phyloP scores from a whole-genome alignment of 768 basidiomycete species.

The Hydnomerulius pinastri region DNA sequence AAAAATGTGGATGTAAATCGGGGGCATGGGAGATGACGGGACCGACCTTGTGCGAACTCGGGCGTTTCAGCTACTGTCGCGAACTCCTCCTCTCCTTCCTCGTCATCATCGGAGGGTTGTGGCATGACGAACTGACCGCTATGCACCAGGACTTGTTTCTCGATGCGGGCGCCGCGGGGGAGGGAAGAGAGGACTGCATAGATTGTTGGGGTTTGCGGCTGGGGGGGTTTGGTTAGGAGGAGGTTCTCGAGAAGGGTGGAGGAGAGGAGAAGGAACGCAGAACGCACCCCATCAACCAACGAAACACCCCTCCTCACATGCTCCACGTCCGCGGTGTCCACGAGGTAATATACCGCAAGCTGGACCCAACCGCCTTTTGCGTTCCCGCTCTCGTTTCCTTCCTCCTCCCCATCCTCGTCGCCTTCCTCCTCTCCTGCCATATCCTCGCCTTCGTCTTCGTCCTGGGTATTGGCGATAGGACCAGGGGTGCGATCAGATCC shows the following conservation, averaged over 20 bases:
- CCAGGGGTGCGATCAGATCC: conserved; percentile 39
- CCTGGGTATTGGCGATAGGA: no score
- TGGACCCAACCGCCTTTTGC: conserved; percentile 53
- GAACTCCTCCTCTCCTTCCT: conserved; percentile 46
- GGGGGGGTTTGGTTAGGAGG: background rate
- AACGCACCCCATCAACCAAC: conserved; percentile 20
- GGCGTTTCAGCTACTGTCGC: conserved; percentile 38
- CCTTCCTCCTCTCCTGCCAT: background rate
- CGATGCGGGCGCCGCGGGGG: conserved; percentile 71
- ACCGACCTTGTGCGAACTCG: conserved; percentile 41
- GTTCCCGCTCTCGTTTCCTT: conserved; percentile 26
- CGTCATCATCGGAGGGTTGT: conserved; percentile 1
- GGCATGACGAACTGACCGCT: conserved; percentile 55
- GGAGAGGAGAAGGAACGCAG: background rate
- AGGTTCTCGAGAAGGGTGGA: background rate
- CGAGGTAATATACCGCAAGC: conserved; percentile 74
- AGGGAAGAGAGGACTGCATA: conserved; percentile 64
- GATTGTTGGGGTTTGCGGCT: conserved; percentile 46
- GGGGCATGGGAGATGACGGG: background rate
- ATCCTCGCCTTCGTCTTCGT: conserved; percentile 69
- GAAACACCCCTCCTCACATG: conserved; percentile 44
- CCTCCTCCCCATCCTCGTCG: conserved; percentile 37
- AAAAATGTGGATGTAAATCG: background rate
- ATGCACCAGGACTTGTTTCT: conserved; percentile 76
- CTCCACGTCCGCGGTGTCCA: conserved; percentile 37